A percentile compares a stretch with the other conserved stretches of the same genome.
phyloP scores from a whole-genome alignment of 306 rosid species.

The Quercus robur region DNA sequence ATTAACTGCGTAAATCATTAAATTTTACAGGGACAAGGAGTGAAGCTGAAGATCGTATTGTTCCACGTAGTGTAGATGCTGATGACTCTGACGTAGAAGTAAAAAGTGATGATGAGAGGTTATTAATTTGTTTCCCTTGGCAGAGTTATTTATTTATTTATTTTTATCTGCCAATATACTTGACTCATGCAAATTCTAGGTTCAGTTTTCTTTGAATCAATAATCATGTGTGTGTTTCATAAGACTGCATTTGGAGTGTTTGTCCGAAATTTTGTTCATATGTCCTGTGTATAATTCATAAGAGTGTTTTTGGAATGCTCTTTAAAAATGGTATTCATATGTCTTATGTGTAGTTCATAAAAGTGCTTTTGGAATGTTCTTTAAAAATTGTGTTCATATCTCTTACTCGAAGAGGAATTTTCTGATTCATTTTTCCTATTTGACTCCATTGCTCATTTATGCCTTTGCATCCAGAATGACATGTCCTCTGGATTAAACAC shows the following conservation, averaged over 20 bases:
- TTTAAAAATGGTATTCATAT: background rate
- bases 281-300: background rate
- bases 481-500: background rate
- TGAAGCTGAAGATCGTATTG: constrained; percentile 77
- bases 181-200: background rate
- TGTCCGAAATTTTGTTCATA: background rate
- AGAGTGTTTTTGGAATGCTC: background rate
- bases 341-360: background rate
- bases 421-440: background rate
- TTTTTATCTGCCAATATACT: background rate
- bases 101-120: constrained; percentile 93
- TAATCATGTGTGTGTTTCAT: too few relatives aligned
- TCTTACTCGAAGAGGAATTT: background rate
- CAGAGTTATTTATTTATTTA: too few relatives aligned
- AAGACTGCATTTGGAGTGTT: background rate
- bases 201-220: background rate
- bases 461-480: background rate
- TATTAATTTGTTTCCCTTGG: constrained; percentile 46
- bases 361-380: background rate
- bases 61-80: constrained; percentile 82
- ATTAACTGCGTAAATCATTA: background rate
- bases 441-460: background rate
- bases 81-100: constrained; percentile 94
- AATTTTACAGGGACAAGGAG: constrained; percentile 55
- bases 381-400: background rate